Conservation (phyloP, 768 basidiomycete species). For the Xanthoconium stramineum region DNA sequence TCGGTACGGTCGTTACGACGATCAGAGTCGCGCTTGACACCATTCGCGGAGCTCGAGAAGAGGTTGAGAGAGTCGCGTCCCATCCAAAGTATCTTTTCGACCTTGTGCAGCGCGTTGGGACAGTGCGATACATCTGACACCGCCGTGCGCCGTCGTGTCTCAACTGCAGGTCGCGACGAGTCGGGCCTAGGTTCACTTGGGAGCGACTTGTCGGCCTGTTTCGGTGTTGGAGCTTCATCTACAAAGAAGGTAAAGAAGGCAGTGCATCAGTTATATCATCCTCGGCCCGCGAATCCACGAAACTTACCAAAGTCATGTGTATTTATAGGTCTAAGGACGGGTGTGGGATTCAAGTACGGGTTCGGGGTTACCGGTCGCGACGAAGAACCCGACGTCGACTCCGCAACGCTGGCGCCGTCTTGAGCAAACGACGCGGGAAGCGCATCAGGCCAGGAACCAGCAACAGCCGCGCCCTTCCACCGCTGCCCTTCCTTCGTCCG, state of each 20-base stretch:
- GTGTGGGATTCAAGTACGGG: slow-evolving; percentile 38
- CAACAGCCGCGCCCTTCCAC: slow-evolving; percentile 6
- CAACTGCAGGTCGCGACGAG: slow-evolving; percentile 4
- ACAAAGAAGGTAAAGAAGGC: background rate
- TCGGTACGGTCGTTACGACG: slow-evolving; percentile 18
- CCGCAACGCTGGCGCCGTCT: background rate
- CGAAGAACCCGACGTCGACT: slow-evolving; percentile 6
- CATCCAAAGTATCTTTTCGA: slow-evolving; percentile 33
- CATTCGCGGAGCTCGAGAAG: slow-evolving; percentile 20
- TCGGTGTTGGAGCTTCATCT: slow-evolving; percentile 18
- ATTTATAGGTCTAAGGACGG: slow-evolving; percentile 15
- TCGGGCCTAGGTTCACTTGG: background rate
- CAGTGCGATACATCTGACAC: slow-evolving; percentile 14
- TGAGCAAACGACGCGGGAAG: background rate
- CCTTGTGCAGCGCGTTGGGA: slow-evolving; percentile 29
- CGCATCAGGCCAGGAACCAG: slow-evolving; percentile 25
- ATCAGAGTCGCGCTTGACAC: slow-evolving; percentile 11
- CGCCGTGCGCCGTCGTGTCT: slow-evolving; percentile 1
- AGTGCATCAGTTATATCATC: background rate
- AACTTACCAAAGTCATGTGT: slow-evolving; percentile 16
- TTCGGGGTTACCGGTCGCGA: slow-evolving; percentile 28
- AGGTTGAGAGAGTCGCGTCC: slow-evolving; percentile 29
- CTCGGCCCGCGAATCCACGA: background rate
- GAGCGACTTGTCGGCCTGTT: background rate
- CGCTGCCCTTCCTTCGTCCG: slow-evolving; percentile 20